Base-by-base conservation (phyloP, 2,329 filamentous ascomycete genomes). In the Hypoxylon sp. region DNA sequence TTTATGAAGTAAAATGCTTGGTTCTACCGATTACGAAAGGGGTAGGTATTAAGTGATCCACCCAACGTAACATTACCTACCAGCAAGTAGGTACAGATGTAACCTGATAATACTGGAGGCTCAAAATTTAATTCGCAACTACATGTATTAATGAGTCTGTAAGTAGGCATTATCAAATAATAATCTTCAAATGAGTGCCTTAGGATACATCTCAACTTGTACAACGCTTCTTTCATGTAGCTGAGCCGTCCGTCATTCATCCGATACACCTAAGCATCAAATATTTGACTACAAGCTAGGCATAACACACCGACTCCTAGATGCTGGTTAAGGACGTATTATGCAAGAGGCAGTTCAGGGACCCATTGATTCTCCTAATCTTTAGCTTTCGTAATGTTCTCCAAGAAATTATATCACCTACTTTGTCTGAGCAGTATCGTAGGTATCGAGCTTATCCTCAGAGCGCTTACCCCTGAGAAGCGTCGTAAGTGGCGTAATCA, bases 401-500 rank as follows among this genome's bases (percentile, higher is more conserved):
- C 14, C 8, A 7, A 16, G 19, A 5, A 32, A 45, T 25, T 4
- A 11, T 5, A 9, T 6, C 16, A 12, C 9, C 25, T 54, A 54
- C 50, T 53, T 8, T 3, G 50, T 41, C 39, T 41, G 50, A 53
- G 50, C 41, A 41, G 34, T 21, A 23, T 45, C 30, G 30, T 34
- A 34, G 30, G 30, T 34, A 34, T 8, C 30, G 30, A 12, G 12
- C 12, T 34, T 34, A 14, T 34, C 30, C 12, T n/a, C 41, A 29
- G 52, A 54, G 5, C 37, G 52, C 12, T 45, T 45, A 1, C 45
- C 30, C 30, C n/a, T 54, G 34, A 3, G 52, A 23, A 5, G 52
- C 16, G n/a, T 54, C 52, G 11, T 54, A 54, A 14, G 52, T 45
- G 2, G 14, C 51, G n/a, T 54, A 54, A 9, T 54, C 43, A 6